Evolutionary conservation across 2,329 filamentous ascomycete genomes (phyloP).

Genomic region (Leptographium wingfieldii): DNA sequence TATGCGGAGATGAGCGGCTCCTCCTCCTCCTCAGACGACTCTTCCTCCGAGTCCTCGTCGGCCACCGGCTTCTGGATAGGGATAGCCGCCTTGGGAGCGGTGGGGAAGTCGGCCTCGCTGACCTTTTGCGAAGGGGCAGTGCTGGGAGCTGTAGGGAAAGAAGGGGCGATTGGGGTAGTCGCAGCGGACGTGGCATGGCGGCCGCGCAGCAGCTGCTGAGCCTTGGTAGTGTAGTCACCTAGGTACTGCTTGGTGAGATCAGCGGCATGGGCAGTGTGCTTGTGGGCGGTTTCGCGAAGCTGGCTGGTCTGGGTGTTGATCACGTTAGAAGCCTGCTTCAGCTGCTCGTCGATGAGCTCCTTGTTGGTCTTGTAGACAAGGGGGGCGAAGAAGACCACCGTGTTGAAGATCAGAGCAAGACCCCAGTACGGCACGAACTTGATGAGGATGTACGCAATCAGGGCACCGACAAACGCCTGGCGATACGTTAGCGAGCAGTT

Average conservation of each 20-base stretch:
- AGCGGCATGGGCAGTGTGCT: slow-evolving; percentile 51
- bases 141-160: neutral
- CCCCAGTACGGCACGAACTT: slow-evolving; percentile 62
- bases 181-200: slow-evolving; percentile 13
- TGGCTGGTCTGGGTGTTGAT: slow-evolving; percentile 51
- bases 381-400: slow-evolving; percentile 47
- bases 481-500: slow-evolving; percentile 2
- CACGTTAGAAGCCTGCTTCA: slow-evolving; percentile 43
- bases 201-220: slow-evolving; percentile 48
- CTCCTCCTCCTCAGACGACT: slow-evolving; percentile 3
- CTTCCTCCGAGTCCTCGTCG: slow-evolving; percentile 18
- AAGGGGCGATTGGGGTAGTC: neutral
- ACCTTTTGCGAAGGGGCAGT: slow-evolving; percentile 10
- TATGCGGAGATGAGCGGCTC: slow-evolving; percentile 14
- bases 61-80: slow-evolving; percentile 35
- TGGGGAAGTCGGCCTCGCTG: slow-evolving; percentile 36
- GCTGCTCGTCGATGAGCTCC: slow-evolving; percentile 53
- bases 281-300: slow-evolving; percentile 46
- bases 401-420: slow-evolving; percentile 46
- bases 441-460: slow-evolving; percentile 55
- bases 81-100: slow-evolving; percentile 33
- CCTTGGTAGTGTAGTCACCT: slow-evolving; percentile 55
- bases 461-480: slow-evolving; percentile 46
- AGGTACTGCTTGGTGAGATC: slow-evolving; percentile 55
- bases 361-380: slow-evolving; percentile 55